Conservation (phyloP, 805 yeast genomes). For the Teunomyces atbi region DNA sequence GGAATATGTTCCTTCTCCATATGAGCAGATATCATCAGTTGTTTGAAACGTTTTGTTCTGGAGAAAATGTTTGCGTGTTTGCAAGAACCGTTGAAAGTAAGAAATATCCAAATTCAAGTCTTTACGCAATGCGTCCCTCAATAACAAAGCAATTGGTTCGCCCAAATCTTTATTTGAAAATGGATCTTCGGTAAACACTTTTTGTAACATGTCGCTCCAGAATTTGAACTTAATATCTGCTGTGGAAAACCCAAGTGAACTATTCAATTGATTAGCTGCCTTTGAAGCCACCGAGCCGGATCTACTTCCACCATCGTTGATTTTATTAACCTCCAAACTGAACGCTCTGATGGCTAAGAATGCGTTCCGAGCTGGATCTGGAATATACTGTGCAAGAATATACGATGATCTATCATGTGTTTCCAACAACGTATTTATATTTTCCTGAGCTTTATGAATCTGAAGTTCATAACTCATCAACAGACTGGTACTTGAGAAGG, state of each 20-base stretch:
- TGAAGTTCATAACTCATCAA: conserved; percentile 11
- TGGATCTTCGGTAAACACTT: conserved; percentile 38
- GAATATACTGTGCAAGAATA: conserved; percentile 66
- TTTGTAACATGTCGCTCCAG: conserved; percentile 65
- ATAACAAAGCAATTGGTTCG: conserved; percentile 64
- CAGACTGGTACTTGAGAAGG: background rate
- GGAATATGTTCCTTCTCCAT: conserved; percentile 77
- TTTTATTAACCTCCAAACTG: conserved; percentile 59
- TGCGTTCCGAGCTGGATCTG: conserved; percentile 59
- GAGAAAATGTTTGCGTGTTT: conserved; percentile 55
- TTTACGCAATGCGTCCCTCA: conserved; percentile 51
- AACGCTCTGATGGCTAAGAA: conserved; percentile 65
- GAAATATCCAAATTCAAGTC: conserved; percentile 51
- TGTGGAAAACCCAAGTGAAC: conserved; percentile 38
- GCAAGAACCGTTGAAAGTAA: conserved; percentile 58
- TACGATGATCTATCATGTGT: conserved; percentile 61
- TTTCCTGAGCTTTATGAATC: conserved; percentile 36
- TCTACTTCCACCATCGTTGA: conserved; percentile 31
- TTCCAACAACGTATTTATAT: conserved; percentile 45
- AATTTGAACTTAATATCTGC: conserved; percentile 61
- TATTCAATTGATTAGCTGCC: conserved; percentile 29
- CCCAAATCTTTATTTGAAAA: conserved; percentile 39
- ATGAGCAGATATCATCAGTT: conserved; percentile 62
- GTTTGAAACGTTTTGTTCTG: conserved; percentile 45
- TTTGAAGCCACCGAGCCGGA: conserved; percentile 23